Evolutionary conservation across 1,284 basidiomycete species (phyloP).

Genomic region (Mycena sp.): DNA sequence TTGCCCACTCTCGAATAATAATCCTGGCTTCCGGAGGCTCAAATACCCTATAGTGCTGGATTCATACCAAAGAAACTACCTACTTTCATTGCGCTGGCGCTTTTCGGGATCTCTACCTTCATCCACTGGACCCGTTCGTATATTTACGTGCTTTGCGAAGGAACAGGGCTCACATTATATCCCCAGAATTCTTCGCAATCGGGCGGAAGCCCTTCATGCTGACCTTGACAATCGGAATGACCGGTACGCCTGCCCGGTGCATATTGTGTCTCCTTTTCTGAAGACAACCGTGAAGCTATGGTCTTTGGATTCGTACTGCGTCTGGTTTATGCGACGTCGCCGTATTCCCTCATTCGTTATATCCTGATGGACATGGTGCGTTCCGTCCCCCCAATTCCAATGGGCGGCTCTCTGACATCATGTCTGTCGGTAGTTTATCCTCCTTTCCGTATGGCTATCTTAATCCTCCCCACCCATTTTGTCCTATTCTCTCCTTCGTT

Average conservation of each 20-base stretch:
- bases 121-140: slow-evolving; percentile 31
- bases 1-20: not conserved
- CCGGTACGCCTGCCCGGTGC: slow-evolving; percentile 1
- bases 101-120: slow-evolving; percentile 17
- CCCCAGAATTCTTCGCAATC: slow-evolving; percentile 10
- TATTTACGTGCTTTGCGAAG: not conserved
- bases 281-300: slow-evolving; percentile 4
- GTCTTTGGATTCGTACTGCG: slow-evolving; percentile 19
- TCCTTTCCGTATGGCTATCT: slow-evolving; percentile 14
- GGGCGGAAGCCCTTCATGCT: slow-evolving; percentile 22
- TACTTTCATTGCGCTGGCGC: slow-evolving; percentile 8
- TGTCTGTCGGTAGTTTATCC: slow-evolving; percentile 4
- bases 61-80: slow-evolving; percentile 20
- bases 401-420: no score
- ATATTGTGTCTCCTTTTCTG: not conserved
- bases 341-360: not conserved
- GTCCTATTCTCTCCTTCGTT: no score
- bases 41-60: not conserved
- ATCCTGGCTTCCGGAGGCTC: no score
- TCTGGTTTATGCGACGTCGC: not conserved
- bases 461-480: not conserved
- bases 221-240: slow-evolving; percentile 28
- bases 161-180: not conserved
- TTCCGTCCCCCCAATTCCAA: no score
- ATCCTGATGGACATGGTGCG: slow-evolving; percentile 16